Evolutionary conservation across 495 filamentous ascomycete species (phyloP).

Genomic region (Penicillium mononematosum): DNA sequence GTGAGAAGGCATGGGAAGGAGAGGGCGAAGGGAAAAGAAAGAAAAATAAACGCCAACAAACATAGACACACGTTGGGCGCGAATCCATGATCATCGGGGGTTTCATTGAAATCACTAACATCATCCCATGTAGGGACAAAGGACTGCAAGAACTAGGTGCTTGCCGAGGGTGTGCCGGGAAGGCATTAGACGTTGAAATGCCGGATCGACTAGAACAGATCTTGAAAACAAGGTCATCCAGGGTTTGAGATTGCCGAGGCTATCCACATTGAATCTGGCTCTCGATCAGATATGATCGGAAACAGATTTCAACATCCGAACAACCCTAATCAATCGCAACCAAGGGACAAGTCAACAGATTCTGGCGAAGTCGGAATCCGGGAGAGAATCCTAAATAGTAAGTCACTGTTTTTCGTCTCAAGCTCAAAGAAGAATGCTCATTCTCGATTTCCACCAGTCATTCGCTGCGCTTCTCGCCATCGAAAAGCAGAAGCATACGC

Average conservation of each 20-base stretch:
- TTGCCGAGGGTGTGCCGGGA: neutral
- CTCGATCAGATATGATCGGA: neutral
- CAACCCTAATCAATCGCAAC: neutral
- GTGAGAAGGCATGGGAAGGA: constrained; percentile 38
- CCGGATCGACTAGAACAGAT: neutral
- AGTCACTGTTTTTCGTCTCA: constrained; percentile 6
- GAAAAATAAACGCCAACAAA: constrained; percentile 10
- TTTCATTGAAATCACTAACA: constrained; percentile 14
- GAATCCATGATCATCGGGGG: neutral
- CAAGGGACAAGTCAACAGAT: neutral
- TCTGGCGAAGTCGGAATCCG: neutral
- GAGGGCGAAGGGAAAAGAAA: constrained; percentile 11
- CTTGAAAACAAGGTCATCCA: neutral
- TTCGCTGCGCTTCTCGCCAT: neutral
- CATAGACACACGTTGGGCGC: neutral
- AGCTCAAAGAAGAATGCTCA: neutral
- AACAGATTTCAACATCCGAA: neutral
- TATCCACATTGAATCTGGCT: neutral
- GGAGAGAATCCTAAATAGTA: constrained; percentile 6
- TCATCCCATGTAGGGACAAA: constrained; percentile 1
- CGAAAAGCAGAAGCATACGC: neutral
- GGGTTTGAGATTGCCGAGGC: neutral
- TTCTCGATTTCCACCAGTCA: constrained; percentile 3
- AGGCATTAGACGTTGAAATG: neutral
- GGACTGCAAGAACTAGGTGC: constrained; percentile 9